Base-by-base conservation (phyloP, 257 asterid species). In the Solanum chilense region DNA sequence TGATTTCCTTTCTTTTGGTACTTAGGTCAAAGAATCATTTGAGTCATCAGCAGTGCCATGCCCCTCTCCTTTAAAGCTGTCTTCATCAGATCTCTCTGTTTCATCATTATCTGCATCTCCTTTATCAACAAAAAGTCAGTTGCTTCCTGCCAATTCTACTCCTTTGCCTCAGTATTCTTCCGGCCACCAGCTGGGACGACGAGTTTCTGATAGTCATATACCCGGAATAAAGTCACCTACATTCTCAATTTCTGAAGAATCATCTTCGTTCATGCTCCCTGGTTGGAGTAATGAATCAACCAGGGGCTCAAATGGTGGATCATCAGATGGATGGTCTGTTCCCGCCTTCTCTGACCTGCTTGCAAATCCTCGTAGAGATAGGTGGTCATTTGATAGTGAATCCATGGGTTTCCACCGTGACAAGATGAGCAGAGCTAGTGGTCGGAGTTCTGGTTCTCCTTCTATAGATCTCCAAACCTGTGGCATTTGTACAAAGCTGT, bases 301-400 rank as follows among this genome's bases (percentile, higher is more conserved):
- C 31, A 86, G 96, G 89, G 96, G 91, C 73, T 97, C 98, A 81
- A 92, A 87, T 86, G 98, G 94, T 58, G 98, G 96, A 60, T 97
- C 98, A 14, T 96, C 97, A 4, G 99, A 95, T 88, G 92, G 94
- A 83, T 95, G 98, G 97, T 94, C 99, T 45, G 90, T 94, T 74
- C 98, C 98, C 73, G 92, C 92, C 69, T 94, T 92, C 87, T 89
- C 98, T 37, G 98, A 95, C 77, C 92, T 93, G 77, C 86, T 88
- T 92, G 86, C 90, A 16, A 90, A 92, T 60, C 87, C 93, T 45
- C 95, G 92, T 27, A 94, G 95, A 90, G 99, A 94, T 87, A 91
- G 99, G 88, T 96, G 98, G 99, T 97, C 99, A 87, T 97, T 96
- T 78, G 99, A 97, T 88, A 97, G 99, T 84, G 99, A 93, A 85